Conservation (phyloP, 768 basidiomycete species). For the Phanerochaete carnosa region DNA sequence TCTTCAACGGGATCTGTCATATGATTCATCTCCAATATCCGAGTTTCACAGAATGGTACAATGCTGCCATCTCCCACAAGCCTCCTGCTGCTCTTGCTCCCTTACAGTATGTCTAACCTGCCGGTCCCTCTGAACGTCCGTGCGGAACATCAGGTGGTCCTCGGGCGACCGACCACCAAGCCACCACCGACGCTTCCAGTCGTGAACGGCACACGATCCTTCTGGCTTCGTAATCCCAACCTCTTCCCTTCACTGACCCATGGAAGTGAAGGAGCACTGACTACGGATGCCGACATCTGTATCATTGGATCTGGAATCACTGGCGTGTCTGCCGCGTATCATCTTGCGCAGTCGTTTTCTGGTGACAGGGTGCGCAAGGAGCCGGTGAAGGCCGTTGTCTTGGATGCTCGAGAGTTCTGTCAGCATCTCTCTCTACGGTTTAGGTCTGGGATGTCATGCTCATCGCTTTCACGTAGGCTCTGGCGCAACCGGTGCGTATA, state of each 20-base stretch:
- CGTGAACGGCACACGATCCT: slow-evolving; percentile 61
- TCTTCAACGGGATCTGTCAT: neutral
- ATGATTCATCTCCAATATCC: neutral
- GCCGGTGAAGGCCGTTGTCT: slow-evolving; percentile 51
- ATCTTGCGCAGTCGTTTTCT: slow-evolving; percentile 51
- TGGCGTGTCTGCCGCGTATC: slow-evolving; percentile 72
- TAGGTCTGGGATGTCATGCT: neutral
- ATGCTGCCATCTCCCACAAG: neutral
- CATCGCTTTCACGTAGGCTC: slow-evolving; percentile 42
- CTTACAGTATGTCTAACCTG: slow-evolving; percentile 10
- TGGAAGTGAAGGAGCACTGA: slow-evolving; percentile 63
- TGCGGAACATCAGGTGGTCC: slow-evolving; percentile 14
- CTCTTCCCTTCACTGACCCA: slow-evolving; percentile 65
- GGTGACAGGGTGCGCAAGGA: slow-evolving; percentile 31
- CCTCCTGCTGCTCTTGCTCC: neutral
- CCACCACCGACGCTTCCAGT: slow-evolving; percentile 44
- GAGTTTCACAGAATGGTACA: neutral
- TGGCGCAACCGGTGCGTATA: neutral
- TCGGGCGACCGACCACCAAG: slow-evolving; percentile 7
- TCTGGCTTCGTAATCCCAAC: slow-evolving; percentile 67
- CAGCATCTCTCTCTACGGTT: slow-evolving; percentile 27
- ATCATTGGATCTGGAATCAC: slow-evolving; percentile 82
- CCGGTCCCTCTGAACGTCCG: slow-evolving; percentile 17
- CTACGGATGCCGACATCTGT: slow-evolving; percentile 62
- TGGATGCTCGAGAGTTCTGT: slow-evolving; percentile 90